Evolutionary conservation across 2,329 filamentous ascomycete species (phyloP).

Genomic region (Scytalidium sp.): DNA sequence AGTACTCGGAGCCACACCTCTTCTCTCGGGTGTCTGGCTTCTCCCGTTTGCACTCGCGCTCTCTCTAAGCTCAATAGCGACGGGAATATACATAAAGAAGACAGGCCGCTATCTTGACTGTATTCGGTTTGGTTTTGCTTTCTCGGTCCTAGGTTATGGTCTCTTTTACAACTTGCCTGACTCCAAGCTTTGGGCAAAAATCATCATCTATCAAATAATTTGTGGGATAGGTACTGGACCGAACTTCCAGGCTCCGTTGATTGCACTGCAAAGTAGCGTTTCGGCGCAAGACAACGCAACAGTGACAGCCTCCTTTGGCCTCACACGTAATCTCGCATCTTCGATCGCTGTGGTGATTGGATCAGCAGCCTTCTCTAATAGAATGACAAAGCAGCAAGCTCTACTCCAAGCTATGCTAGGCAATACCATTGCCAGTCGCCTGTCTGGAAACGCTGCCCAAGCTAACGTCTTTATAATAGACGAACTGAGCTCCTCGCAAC

Average conservation of each 20-base stretch:
- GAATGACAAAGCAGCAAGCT: too few species aligned
- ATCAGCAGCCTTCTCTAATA: too few species aligned
- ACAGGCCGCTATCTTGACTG: conserved; percentile 60
- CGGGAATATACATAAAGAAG: conserved; percentile 53
- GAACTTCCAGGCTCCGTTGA: conserved; percentile 65
- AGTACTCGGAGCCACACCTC: conserved; percentile 65
- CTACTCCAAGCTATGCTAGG: too few species aligned
- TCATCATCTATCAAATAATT: conserved; percentile 58
- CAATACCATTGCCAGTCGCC: too few species aligned
- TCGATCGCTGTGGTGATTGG: background rate
- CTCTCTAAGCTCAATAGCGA: conserved; percentile 55
- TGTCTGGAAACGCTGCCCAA: too few species aligned
- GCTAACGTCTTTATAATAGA: too few species aligned
- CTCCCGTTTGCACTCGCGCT: conserved; percentile 67
- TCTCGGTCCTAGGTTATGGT: conserved; percentile 62
- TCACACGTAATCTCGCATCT: background rate
- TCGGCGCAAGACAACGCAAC: conserved; percentile 48
- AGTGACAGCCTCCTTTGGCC: background rate
- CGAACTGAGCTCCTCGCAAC: too few species aligned
- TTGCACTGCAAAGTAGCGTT: conserved; percentile 62
- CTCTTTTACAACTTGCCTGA: conserved; percentile 58
- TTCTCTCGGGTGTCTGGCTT: conserved; percentile 71
- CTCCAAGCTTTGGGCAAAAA: conserved; percentile 47
- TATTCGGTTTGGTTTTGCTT: conserved; percentile 54
- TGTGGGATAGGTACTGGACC: conserved; percentile 61